Evolutionary conservation across 2,329 filamentous ascomycete genomes (phyloP).

Genomic region (Epichloe typhina): DNA sequence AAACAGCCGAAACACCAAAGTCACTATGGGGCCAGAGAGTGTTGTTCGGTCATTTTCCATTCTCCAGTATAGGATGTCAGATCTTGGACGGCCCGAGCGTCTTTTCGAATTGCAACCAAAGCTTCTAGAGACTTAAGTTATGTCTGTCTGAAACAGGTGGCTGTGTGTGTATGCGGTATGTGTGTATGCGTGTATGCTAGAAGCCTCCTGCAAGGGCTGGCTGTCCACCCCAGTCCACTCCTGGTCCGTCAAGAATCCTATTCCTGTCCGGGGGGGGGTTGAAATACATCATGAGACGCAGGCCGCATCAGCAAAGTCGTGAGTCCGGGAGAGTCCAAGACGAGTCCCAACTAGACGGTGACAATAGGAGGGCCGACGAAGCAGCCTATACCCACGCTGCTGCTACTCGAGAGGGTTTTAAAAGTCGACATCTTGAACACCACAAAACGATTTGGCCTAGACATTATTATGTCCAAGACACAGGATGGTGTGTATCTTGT

Average conservation of each 20-base stretch:
- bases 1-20: conserved; percentile 11
- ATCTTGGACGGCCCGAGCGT: conserved; percentile 10
- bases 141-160: conserved; percentile 11
- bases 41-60: conserved; percentile 3
- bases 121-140: conserved; percentile 5
- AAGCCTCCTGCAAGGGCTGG: conserved; percentile 3
- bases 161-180: conserved; percentile 1
- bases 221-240: not conserved
- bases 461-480: no score
- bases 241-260: conserved; percentile 3
- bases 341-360: not conserved
- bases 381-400: not conserved
- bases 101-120: conserved; percentile 4
- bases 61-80: conserved; percentile 4
- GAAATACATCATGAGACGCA: conserved; percentile 9
- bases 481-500: no score
- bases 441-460: no score
- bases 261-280: conserved; percentile 3
- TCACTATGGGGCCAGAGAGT: conserved; percentile 2
- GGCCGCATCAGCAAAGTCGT: conserved; percentile 8
- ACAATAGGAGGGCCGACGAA: not conserved
- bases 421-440: no score
- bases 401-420: not conserved
- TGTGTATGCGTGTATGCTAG: not conserved
- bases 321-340: conserved; percentile 2